Conservation (phyloP, 2,329 filamentous ascomycete species). For the Exophiala calicioides region DNA sequence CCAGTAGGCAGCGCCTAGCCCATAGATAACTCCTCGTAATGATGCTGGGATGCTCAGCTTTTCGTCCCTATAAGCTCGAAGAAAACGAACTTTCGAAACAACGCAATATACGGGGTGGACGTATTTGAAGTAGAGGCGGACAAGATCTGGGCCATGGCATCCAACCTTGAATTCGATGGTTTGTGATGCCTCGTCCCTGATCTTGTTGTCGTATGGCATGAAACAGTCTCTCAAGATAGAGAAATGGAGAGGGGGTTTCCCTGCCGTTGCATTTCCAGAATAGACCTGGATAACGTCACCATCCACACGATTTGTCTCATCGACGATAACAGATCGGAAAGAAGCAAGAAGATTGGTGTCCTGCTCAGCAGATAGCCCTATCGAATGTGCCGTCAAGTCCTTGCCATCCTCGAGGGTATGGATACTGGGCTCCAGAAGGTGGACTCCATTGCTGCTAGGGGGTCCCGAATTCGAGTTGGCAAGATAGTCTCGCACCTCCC, state of each 20-base stretch:
- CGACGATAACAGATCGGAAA: slow-evolving; percentile 51
- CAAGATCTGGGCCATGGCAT: slow-evolving; percentile 44
- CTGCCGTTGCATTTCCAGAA: slow-evolving; percentile 37
- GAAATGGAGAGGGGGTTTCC: slow-evolving; percentile 50
- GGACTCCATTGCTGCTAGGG: slow-evolving; percentile 8
- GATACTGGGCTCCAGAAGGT: slow-evolving; percentile 19
- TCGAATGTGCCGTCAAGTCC: slow-evolving; percentile 47
- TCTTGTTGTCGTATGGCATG: slow-evolving; percentile 45
- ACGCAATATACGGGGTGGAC: slow-evolving; percentile 50
- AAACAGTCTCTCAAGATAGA: slow-evolving; percentile 49
- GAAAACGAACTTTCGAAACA: slow-evolving; percentile 49
- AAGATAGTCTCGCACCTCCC: slow-evolving; percentile 1
- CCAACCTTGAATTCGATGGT: slow-evolving; percentile 47
- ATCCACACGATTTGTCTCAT: slow-evolving; percentile 47
- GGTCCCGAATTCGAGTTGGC: slow-evolving; percentile 9
- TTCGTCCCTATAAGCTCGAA: slow-evolving; percentile 42
- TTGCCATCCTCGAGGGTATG: slow-evolving; percentile 48
- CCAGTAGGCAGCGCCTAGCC: slow-evolving; percentile 49
- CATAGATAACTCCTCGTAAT: slow-evolving; percentile 49
- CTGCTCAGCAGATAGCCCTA: slow-evolving; percentile 51
- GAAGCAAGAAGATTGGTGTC: slow-evolving; percentile 51
- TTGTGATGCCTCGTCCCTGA: slow-evolving; percentile 43
- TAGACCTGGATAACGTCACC: slow-evolving; percentile 49
- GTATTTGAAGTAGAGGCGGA: slow-evolving; percentile 50
- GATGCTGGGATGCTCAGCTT: slow-evolving; percentile 48